Percentiles rank a stretch among this genome's conserved stretches.
Evolutionary conservation across 129 eudicot species (phyloP).

Genomic region (Chrysanthemum makinoi): DNA sequence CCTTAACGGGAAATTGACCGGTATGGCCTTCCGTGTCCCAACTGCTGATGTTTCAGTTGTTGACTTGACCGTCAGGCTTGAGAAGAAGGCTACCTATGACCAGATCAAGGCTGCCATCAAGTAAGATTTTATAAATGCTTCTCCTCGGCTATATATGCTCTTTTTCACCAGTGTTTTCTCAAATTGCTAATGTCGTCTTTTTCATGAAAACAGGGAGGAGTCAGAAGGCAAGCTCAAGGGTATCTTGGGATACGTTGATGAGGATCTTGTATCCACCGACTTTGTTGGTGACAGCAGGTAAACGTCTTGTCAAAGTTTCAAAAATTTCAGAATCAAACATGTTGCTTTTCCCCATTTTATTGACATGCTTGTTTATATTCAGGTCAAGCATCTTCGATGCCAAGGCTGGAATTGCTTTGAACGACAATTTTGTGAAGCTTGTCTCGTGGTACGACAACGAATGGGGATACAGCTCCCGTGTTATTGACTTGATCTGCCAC

Average conservation of each 20-base stretch:
- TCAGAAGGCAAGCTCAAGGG: constrained; percentile 14
- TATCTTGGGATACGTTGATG: constrained; percentile 4
- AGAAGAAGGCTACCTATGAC: constrained; percentile 62
- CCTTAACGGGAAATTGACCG: constrained; percentile 66
- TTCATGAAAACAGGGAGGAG: not conserved
- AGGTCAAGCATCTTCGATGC: constrained; percentile 80
- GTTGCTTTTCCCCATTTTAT: not conserved
- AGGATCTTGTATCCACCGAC: not conserved
- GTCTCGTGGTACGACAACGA: constrained; percentile 81
- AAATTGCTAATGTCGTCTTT: not conserved
- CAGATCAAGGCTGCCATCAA: constrained; percentile 69
- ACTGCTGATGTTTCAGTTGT: constrained; percentile 77
- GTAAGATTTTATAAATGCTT: constrained; percentile 28
- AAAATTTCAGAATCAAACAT: too few species aligned
- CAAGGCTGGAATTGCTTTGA: constrained; percentile 77
- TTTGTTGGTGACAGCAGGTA: constrained; percentile 9
- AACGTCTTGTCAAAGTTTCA: too few species aligned
- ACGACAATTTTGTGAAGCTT: constrained; percentile 54
- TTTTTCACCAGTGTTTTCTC: too few species aligned
- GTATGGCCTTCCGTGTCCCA: constrained; percentile 81
- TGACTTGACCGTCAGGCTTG: constrained; percentile 69
- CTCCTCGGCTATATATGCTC: too few species aligned
- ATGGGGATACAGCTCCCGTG: constrained; percentile 73
- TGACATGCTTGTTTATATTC: not conserved
- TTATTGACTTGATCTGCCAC: constrained; percentile 56